Conservation (phyloP, 2,329 filamentous ascomycete species). For the Trichoderma breve region DNA sequence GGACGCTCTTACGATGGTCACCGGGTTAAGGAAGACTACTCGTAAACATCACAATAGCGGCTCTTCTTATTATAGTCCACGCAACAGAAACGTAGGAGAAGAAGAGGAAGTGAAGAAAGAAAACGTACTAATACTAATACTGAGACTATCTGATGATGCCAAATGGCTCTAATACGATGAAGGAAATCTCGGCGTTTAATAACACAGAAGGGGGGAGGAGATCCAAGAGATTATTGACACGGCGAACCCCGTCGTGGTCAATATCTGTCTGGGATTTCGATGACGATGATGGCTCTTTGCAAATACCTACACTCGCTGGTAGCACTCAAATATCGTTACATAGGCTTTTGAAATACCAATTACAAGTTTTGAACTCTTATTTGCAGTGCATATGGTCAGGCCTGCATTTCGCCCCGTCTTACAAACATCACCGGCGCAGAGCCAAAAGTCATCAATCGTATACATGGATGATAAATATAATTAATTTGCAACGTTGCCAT, state of each 20-base stretch:
- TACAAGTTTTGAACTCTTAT: not conserved
- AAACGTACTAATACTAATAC: not conserved
- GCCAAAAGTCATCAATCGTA: not conserved
- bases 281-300: not conserved
- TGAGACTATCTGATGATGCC: not conserved
- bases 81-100: not conserved
- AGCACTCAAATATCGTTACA: not conserved
- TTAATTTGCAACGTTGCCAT: not conserved
- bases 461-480: not conserved
- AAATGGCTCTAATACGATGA: not conserved
- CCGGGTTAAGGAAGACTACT: constrained; percentile 70
- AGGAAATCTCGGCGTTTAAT: not conserved
- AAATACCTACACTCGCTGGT: not conserved
- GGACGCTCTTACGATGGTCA: constrained; percentile 46
- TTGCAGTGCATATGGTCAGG: no score
- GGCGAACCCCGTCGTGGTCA: not conserved
- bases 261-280: not conserved
- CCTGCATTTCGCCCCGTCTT: no score
- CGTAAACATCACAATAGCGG: constrained; percentile 34
- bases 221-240: not conserved
- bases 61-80: not conserved
- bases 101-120: not conserved
- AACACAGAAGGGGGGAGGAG: not conserved
- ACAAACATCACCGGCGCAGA: not conserved
- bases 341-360: not conserved